Evolutionary conservation across 208 protist species (phyloP), one percentile per base, ranked within the genome.

Genomic region (Crithidia brevicula): DNA sequence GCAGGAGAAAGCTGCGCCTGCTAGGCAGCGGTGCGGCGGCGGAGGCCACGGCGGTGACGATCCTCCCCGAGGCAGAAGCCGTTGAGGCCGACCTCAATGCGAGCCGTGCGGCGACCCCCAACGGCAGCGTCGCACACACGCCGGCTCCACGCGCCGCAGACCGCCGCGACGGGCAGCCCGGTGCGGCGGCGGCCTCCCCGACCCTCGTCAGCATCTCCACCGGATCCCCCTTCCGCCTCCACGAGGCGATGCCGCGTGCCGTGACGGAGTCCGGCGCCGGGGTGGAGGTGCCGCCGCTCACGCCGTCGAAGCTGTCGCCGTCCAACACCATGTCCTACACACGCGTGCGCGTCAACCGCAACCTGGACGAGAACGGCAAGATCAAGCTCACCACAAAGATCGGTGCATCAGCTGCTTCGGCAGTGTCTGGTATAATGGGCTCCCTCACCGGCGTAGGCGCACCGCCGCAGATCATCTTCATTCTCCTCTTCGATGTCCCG

Each of bases 391-490:
- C 45, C 22, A 75, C 68, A n/a, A 80, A 80, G 38, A 57, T 86
- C 15, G 72, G 56, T 2, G 77, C 65, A 0, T 42, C 67, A n/a
- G 27, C 72, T 2, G 68, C 77, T 4, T 25, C 77, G 2, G 67
- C 60, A 1, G 33, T 78, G 0, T 73, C 72, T 16, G 81, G 81
- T 2, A 22, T 80, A 5, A 77, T 86, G 67, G 77, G 77, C 31
- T 81, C 72, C n/a, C 45, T 86, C 31, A 82, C 77, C 7, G 77
- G 72, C 18, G 77, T 81, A 5, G 72, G 69, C n/a, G 74, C 53
- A 16, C 69, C 74, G 18, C 67, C 82, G 63, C 67, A 83, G 28
- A 77, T 87, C 27, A 74, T 87, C n/a, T 87, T 87, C 36, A 50
- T 83, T 1, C 33, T 80, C 27, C 45, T 74, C 8, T 72, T 83